Evolutionary conservation across 495 filamentous ascomycete genomes (phyloP), one percentile per base, ranked within the genome.

Genomic region (Hypoxylon lenormandii): DNA sequence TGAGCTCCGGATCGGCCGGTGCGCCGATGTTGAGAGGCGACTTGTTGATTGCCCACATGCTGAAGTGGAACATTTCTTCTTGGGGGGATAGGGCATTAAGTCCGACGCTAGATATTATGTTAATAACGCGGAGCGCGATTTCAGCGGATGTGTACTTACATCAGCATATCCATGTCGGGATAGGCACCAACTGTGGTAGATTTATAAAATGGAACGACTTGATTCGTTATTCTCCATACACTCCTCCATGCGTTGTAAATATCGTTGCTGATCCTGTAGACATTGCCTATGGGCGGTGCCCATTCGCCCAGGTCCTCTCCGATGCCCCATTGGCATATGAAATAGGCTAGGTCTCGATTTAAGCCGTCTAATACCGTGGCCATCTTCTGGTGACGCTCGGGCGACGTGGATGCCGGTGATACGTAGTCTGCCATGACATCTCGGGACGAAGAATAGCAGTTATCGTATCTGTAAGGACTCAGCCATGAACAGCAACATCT

Each of bases 121-220:
- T 0, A 75, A 78, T 18, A 77, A 64, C 3, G 79, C 43, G 10
- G 75, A 61, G n/a, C 28, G 5, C 16, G 1, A 42, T 21, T 33
- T 15, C 11, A 46, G 19, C 69, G 60, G 0, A 76, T 71, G n/a
- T 76, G 70, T n/a, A 22, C 64, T 66, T 66, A 74, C 72, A 83
- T 79, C 15, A 86, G 69, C 85, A 87, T 87, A 49, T 87, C 85
- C 57, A 86, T 78, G 72, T 87, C 84, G 10, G 84, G 83, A 76
- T 81, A 84, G 45, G 82, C 80, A 10, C 83, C 83, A 0, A 80
- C 78, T 0, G 72, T 56, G 19, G 73, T 73, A 53, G 77, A 77
- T 28, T 75, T 72, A 21, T 66, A 46, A 50, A 77, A 78, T 18
- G 79, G 82, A 0, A 81, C 84, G 1, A 81, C 80, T 38, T 85